A percentile compares a stretch with the other conserved stretches of the same genome.
phyloP scores from a whole-genome alignment of 345 rosid species.

The Garcia nutans region DNA sequence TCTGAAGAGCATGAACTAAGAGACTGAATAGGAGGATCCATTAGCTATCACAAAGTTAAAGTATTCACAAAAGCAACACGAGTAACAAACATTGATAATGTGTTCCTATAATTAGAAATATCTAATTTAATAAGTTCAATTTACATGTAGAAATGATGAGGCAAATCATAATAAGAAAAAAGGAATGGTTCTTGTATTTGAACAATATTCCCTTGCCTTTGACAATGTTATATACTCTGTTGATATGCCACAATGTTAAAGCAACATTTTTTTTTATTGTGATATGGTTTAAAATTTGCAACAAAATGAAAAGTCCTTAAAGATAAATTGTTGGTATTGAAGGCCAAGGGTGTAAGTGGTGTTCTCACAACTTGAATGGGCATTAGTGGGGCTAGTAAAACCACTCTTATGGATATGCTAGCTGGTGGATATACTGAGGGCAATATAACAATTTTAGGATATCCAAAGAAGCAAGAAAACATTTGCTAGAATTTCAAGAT shows the following conservation, averaged over 20 bases:
- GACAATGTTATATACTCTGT: constrained; percentile 59
- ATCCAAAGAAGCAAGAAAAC: constrained; percentile 76
- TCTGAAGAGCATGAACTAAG: too few relatives aligned
- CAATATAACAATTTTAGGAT: constrained; percentile 62
- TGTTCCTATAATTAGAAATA: not conserved
- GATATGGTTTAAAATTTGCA: constrained; percentile 7
- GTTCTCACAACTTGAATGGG: constrained; percentile 82
- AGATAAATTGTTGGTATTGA: constrained; percentile 58
- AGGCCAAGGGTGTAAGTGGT: constrained; percentile 77
- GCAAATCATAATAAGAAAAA: constrained; percentile 31
- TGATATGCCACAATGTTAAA: constrained; percentile 55
- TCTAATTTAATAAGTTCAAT: not conserved
- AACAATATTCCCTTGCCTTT: constrained; percentile 58
- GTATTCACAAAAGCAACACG: not conserved
- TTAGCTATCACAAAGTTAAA: not conserved
- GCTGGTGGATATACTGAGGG: constrained; percentile 83
- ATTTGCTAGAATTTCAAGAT: constrained; percentile 77
- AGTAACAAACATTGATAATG: not conserved
- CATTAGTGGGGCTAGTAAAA: constrained; percentile 80
- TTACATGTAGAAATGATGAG: constrained; percentile 9
- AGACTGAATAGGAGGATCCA: too few relatives aligned
- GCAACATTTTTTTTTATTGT: not conserved
- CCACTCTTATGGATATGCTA: constrained; percentile 87
- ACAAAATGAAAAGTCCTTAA: constrained; percentile 58
- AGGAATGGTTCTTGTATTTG: constrained; percentile 78